Percentiles rank a stretch among this genome's conserved stretches.
Conservation (phyloP, 2,329 filamentous ascomycete genomes). For the Fusarium newnesense region DNA sequence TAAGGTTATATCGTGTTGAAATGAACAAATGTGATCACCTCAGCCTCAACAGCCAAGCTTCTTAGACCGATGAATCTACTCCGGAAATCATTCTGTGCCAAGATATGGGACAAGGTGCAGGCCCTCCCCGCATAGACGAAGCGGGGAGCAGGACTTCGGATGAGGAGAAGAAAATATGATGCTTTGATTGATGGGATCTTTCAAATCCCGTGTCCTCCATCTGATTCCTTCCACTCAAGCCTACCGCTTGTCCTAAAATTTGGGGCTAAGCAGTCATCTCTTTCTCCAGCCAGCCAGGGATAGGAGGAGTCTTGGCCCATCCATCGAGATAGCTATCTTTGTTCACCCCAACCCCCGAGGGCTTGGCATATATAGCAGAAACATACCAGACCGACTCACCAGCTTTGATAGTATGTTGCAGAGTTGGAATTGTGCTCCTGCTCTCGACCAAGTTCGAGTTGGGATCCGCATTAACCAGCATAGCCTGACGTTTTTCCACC, state of each 20-base stretch:
- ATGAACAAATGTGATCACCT: conserved; percentile 27
- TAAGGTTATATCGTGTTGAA: conserved; percentile 28
- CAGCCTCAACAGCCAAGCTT: conserved; percentile 32
- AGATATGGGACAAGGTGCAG: conserved; percentile 16
- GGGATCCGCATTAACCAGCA: conserved; percentile 78
- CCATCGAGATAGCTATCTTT: conserved; percentile 65
- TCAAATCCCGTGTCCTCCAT: conserved; percentile 18
- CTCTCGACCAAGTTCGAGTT: conserved; percentile 82
- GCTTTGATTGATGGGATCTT: conserved; percentile 43
- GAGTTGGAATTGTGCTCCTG: conserved; percentile 75
- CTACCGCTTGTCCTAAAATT: conserved; percentile 1
- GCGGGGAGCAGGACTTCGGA: conserved; percentile 20
- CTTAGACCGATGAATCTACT: conserved; percentile 16
- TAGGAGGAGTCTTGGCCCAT: conserved; percentile 67
- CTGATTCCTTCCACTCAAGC: conserved; percentile 26
- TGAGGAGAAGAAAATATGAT: conserved; percentile 28
- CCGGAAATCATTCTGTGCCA: conserved; percentile 30
- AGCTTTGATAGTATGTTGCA: conserved; percentile 69
- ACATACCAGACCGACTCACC: conserved; percentile 74
- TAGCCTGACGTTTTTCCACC: conserved; percentile 63
- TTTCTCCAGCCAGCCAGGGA: conserved; percentile 69
- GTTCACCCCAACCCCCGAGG: conserved; percentile 63
- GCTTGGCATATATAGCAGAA: conserved; percentile 77
- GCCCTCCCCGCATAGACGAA: conserved; percentile 23
- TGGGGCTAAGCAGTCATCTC: conserved; percentile 54